Evolutionary conservation across 2,329 filamentous ascomycete genomes (phyloP).

Genomic region (Ceratocystis huliohia): DNA sequence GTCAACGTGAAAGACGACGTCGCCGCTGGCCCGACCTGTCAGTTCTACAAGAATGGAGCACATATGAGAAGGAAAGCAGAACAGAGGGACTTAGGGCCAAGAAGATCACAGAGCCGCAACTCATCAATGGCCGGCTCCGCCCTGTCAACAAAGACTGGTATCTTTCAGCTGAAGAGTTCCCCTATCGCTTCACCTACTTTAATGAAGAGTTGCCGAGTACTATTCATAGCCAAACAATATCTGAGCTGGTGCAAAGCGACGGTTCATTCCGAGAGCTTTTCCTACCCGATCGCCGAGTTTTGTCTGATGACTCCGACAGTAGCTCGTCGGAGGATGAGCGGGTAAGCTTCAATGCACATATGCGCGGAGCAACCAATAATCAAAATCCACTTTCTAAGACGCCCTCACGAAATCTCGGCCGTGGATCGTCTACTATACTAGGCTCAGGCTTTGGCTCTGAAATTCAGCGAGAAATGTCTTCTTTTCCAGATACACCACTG

Average conservation of each 20-base stretch:
- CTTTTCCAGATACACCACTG: conserved; percentile 1
- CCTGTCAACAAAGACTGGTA: conserved; percentile 75
- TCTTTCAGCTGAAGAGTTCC: conserved; percentile 73
- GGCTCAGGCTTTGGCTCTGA: neutral
- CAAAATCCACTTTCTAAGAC: conserved; percentile 14
- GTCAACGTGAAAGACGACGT: conserved; percentile 34
- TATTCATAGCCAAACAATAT: conserved; percentile 90
- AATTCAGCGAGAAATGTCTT: conserved; percentile 7
- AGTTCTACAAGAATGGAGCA: conserved; percentile 78
- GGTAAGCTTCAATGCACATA: conserved; percentile 20
- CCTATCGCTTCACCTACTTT: conserved; percentile 96
- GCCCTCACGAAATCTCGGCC: conserved; percentile 3
- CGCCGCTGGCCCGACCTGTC: conserved; percentile 75
- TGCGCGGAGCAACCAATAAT: conserved; percentile 14
- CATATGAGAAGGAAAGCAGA: conserved; percentile 76
- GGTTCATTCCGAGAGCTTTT: conserved; percentile 79
- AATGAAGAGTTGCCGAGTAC: conserved; percentile 94
- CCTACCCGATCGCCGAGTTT: conserved; percentile 66
- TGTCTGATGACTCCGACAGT: conserved; percentile 62
- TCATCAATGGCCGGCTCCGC: conserved; percentile 78
- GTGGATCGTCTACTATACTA: conserved; percentile 5
- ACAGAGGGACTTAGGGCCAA: conserved; percentile 74
- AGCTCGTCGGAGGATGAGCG: conserved; percentile 18
- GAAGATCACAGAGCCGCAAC: conserved; percentile 83
- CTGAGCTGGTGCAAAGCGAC: conserved; percentile 77